Evolutionary conservation across 441 rosid species (phyloP), one percentile per base, ranked within the genome.

Genomic region (Theobroma grandiflorum): DNA sequence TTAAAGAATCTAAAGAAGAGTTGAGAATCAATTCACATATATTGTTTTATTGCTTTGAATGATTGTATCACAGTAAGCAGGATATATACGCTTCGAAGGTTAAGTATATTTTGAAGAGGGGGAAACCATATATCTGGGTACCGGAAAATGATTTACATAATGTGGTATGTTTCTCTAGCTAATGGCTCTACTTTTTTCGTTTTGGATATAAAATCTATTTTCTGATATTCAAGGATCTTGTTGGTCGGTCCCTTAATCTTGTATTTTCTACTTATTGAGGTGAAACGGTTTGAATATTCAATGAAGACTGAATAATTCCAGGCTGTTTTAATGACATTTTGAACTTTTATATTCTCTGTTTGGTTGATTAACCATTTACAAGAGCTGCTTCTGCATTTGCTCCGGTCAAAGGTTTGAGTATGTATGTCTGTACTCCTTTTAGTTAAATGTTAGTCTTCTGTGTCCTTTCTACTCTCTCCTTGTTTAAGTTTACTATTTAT

Each of bases 61-160:
- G 80, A 33, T 81, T 69, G 37, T 86, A 68, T 58, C 9, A 80
- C 74, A 94, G 99, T 90, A 90, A 90, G 88, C 89, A 80, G 78
- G 90, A 81, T 38, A 74, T 96, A 61, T 87, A 90, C 86, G 86
- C 93, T 80, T 93, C 99, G 47, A 96, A 96, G 87, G 92, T 93
- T 37, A 93, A 91, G 85, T 94, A 96, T 82, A 87, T 93, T 67
- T 78, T 92, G 50, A 91, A 84, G 85, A 88, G 87, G 83, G 98
- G 96, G 74, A 94, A 84, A 85, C 98, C 97, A 0, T 93, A 88
- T 83, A 86, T 96, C 49, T 96, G 97, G 98, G 91, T 94, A 26
- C 93, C 95, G 0, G 97, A 94, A 79, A 86, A 89, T 37, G 99
- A 94, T 50, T 75, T 85, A 22, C 99, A 96, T 87, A 91, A 92